phyloP scores from a whole-genome alignment of 768 basidiomycete genomes.

The Termitomyces titanicus region DNA sequence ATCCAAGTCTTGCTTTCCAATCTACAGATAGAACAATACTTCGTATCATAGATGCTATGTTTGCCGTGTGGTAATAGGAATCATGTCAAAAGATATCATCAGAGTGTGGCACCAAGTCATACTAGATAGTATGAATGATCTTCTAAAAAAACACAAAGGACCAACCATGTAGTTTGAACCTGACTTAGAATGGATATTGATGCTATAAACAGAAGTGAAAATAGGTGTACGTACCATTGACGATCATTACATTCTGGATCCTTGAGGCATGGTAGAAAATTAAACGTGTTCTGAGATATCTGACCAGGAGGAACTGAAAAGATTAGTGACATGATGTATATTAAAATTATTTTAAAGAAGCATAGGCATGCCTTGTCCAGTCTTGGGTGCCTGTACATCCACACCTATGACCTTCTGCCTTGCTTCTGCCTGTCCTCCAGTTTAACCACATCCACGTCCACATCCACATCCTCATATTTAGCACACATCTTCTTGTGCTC shows the following conservation, averaged over 20 bases:
- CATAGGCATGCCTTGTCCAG: slow-evolving; percentile 62
- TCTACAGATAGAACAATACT: not conserved
- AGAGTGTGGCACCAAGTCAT: no score
- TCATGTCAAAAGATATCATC: not conserved
- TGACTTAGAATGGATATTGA: slow-evolving; percentile 20
- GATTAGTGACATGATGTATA: not conserved
- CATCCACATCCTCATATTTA: slow-evolving; percentile 34
- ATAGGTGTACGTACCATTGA: slow-evolving; percentile 58
- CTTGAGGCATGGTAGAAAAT: slow-evolving; percentile 68
- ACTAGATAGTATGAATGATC: no score
- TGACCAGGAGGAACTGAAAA: slow-evolving; percentile 72
- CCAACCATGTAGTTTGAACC: slow-evolving; percentile 81
- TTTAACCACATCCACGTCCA: slow-evolving; percentile 38
- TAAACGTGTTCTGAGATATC: slow-evolving; percentile 81
- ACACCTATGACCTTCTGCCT: slow-evolving; percentile 71
- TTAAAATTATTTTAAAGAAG: not conserved
- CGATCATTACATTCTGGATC: slow-evolving; percentile 82
- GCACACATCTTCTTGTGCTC: slow-evolving; percentile 21
- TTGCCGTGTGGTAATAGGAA: not conserved
- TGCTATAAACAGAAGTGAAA: not conserved
- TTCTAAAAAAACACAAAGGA: not conserved
- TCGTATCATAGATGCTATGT: not conserved
- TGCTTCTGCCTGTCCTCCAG: slow-evolving; percentile 63
- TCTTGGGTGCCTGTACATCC: slow-evolving; percentile 78
- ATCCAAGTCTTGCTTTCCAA: not conserved